Evolutionary conservation across 768 basidiomycete genomes (phyloP).

Genomic region (Astraeus odoratus): DNA sequence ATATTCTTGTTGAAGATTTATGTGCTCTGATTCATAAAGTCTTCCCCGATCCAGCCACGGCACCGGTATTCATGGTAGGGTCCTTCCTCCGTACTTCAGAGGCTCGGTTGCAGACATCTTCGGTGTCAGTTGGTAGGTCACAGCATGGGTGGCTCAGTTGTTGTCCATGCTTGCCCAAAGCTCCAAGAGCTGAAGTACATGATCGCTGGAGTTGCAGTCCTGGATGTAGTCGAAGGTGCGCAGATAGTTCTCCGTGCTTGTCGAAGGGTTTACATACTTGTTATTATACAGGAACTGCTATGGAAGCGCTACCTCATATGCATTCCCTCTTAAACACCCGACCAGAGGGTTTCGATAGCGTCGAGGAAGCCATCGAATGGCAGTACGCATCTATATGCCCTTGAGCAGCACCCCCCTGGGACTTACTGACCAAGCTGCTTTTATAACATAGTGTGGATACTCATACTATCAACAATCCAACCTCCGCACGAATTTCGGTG

Average conservation of each 20-base stretch:
- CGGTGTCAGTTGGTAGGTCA: conserved; percentile 92
- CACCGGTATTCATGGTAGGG: conserved; percentile 72
- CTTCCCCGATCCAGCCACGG: conserved; percentile 53
- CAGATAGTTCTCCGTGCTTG: neutral
- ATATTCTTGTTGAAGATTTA: conserved; percentile 68
- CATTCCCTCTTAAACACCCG: conserved; percentile 76
- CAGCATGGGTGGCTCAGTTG: conserved; percentile 94
- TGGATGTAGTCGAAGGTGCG: conserved; percentile 89
- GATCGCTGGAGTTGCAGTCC: conserved; percentile 69
- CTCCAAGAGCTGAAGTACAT: conserved; percentile 64
- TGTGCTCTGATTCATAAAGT: conserved; percentile 59
- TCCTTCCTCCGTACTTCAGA: neutral
- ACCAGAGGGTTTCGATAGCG: conserved; percentile 76
- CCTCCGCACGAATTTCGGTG: conserved; percentile 84
- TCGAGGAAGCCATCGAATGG: conserved; percentile 90
- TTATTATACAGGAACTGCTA: conserved; percentile 62
- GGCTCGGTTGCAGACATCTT: too few species aligned
- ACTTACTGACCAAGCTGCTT: neutral
- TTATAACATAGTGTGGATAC: conserved; percentile 54
- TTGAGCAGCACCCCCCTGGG: neutral
- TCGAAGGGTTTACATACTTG: neutral
- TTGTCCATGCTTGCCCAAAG: conserved; percentile 59
- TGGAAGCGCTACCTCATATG: conserved; percentile 94
- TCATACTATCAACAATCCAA: conserved; percentile 71
- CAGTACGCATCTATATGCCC: conserved; percentile 56